phyloP scores from a whole-genome alignment of 768 basidiomycete species.

The Lactarius indigo region DNA sequence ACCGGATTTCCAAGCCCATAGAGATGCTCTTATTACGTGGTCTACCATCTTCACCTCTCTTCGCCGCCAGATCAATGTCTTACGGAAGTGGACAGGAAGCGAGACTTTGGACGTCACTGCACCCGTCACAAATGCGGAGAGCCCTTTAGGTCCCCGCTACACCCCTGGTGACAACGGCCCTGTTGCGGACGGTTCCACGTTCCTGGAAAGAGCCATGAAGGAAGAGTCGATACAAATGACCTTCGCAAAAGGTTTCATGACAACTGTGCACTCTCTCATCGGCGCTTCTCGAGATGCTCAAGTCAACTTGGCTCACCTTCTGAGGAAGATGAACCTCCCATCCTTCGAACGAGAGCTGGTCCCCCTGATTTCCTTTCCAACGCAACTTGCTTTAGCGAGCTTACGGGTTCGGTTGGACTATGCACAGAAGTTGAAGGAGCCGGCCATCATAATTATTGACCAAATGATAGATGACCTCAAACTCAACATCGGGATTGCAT shows the following conservation, averaged over 20 bases:
- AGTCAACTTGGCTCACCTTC: constrained; percentile 69
- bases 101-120: constrained; percentile 86
- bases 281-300: constrained; percentile 84
- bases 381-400: constrained; percentile 87
- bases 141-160: constrained; percentile 36
- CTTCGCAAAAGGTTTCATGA: constrained; percentile 87
- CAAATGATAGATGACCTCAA: constrained; percentile 93
- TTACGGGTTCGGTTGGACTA: constrained; percentile 87
- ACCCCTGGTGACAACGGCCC: constrained; percentile 35
- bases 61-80: constrained; percentile 71
- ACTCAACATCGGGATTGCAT: constrained; percentile 85
- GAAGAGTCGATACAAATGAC: constrained; percentile 95
- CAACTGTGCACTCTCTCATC: constrained; percentile 83
- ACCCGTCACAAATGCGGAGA: constrained; percentile 65
- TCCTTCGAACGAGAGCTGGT: constrained; percentile 87
- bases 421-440: constrained; percentile 82
- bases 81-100: constrained; percentile 93
- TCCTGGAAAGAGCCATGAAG: constrained; percentile 91
- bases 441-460: constrained; percentile 86
- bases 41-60: constrained; percentile 82
- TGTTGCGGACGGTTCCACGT: constrained; percentile 72
- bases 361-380: constrained; percentile 93
- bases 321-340: constrained; percentile 87
- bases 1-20: constrained; percentile 68
- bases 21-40: constrained; percentile 91